Percentiles rank a stretch among this genome's conserved stretches.
phyloP scores from a whole-genome alignment of 2,329 filamentous ascomycete genomes.

The Aspergillus niger region DNA sequence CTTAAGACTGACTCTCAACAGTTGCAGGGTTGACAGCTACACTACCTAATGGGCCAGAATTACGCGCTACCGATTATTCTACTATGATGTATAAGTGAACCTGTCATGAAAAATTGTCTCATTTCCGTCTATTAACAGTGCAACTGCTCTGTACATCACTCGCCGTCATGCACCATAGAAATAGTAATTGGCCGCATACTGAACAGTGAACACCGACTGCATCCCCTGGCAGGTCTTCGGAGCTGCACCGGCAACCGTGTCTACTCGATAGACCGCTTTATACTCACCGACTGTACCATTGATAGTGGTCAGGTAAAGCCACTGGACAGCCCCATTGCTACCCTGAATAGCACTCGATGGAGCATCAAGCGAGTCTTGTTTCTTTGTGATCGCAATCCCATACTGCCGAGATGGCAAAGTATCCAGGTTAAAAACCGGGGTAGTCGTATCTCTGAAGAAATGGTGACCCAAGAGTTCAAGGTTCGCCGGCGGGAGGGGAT shows the following conservation, averaged over 20 bases:
- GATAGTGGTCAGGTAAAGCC: constrained; percentile 69
- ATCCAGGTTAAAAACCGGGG: constrained; percentile 79
- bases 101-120: not conserved
- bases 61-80: not conserved
- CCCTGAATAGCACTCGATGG: constrained; percentile 64
- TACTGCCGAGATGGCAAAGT: constrained; percentile 49
- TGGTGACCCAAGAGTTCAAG: constrained; percentile 73
- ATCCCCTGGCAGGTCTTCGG: constrained; percentile 72
- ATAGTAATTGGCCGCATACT: constrained; percentile 83
- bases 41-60: not conserved
- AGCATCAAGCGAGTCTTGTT: constrained; percentile 62
- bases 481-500: constrained; percentile 55
- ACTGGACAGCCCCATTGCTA: constrained; percentile 69
- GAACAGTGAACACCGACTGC: constrained; percentile 65
- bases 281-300: constrained; percentile 62
- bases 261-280: constrained; percentile 77
- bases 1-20: not conserved
- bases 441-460: constrained; percentile 69
- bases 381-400: constrained; percentile 64
- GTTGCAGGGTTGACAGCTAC: not conserved
- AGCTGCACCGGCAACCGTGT: constrained; percentile 78
- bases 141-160: constrained; percentile 4
- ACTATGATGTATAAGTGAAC: not conserved
- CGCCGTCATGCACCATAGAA: constrained; percentile 47
- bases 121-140: constrained; percentile 3